phyloP scores from a whole-genome alignment of 768 basidiomycete species.

The Agaricus blazei region DNA sequence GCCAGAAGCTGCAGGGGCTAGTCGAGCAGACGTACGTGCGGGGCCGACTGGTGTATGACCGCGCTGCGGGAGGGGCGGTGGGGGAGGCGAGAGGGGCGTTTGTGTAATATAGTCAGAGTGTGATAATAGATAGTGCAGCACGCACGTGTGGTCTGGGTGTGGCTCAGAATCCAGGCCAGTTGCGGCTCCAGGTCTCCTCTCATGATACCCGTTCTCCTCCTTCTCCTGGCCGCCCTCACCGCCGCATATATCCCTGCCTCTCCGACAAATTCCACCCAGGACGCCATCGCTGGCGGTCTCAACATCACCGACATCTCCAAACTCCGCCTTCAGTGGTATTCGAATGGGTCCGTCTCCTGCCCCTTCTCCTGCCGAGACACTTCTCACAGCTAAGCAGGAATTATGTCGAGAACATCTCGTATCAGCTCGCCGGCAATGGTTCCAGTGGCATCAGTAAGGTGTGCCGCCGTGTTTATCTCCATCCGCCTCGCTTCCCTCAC shows the following conservation, averaged over 20 bases:
- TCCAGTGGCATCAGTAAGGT: slow-evolving; percentile 55
- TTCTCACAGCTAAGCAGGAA: slow-evolving; percentile 28
- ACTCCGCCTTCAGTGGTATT: slow-evolving; percentile 58
- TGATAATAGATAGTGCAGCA: not conserved
- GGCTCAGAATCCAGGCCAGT: not conserved
- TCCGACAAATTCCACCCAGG: slow-evolving; percentile 60
- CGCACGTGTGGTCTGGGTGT: slow-evolving; percentile 10
- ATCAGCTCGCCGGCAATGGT: slow-evolving; percentile 48
- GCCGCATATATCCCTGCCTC: slow-evolving; percentile 65
- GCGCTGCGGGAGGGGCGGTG: slow-evolving; percentile 25
- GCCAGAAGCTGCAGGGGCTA: slow-evolving; percentile 61
- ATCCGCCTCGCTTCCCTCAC: slow-evolving; percentile 4
- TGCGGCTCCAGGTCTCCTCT: not conserved
- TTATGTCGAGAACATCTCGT: slow-evolving; percentile 51
- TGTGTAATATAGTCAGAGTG: slow-evolving; percentile 20
- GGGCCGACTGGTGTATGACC: slow-evolving; percentile 63
- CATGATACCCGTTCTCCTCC: slow-evolving; percentile 20
- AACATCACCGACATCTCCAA: slow-evolving; percentile 55
- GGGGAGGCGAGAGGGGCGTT: slow-evolving; percentile 31
- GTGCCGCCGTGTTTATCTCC: not conserved
- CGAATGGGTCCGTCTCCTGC: slow-evolving; percentile 35
- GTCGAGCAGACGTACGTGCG: slow-evolving; percentile 79
- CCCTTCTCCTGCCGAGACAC: not conserved
- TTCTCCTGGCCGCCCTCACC: slow-evolving; percentile 15
- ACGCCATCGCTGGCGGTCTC: slow-evolving; percentile 33